Evolutionary conservation across 1,139 yeast species (phyloP).

Genomic region (Blastobotrys persicus): DNA sequence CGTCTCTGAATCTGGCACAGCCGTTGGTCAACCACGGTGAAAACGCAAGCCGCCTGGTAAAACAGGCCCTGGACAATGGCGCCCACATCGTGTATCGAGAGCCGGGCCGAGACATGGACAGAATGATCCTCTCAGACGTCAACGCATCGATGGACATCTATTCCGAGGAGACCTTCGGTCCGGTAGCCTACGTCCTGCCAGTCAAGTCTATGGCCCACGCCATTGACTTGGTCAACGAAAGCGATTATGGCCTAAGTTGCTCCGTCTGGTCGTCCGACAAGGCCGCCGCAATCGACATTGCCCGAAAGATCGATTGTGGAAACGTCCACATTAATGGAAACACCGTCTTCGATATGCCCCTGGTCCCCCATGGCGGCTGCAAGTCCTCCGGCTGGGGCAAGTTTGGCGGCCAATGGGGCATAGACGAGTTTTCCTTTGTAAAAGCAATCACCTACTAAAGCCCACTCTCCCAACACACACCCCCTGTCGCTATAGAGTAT

Average conservation of each 20-base stretch:
- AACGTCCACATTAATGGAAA: conserved; percentile 51
- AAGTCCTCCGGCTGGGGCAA: conserved; percentile 53
- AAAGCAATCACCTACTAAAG: conserved; percentile 43
- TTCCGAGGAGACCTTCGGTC: conserved; percentile 49
- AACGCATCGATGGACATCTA: conserved; percentile 39
- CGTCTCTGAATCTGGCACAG: not conserved
- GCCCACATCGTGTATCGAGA: conserved; percentile 37
- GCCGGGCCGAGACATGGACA: conserved; percentile 30
- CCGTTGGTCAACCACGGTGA: conserved; percentile 2
- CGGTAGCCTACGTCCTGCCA: conserved; percentile 43
- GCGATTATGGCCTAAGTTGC: conserved; percentile 45
- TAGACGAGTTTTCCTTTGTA: conserved; percentile 44
- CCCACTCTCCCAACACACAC: no score
- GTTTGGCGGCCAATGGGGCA: conserved; percentile 53
- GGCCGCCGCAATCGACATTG: conserved; percentile 40
- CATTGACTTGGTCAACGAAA: conserved; percentile 36
- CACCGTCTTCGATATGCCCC: conserved; percentile 50
- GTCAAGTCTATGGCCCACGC: conserved; percentile 35
- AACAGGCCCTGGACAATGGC: conserved; percentile 46
- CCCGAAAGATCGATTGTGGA: conserved; percentile 44
- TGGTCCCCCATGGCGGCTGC: conserved; percentile 57
- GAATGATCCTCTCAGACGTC: conserved; percentile 40
- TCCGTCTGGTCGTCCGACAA: conserved; percentile 47
- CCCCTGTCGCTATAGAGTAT: no score
- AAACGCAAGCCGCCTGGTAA: conserved; percentile 35